These are phyloP conservation scores for Aegilops speltoides DNA, from an alignment of 176 grass and related monocot species.

Conservation along the genomic window DNA sequence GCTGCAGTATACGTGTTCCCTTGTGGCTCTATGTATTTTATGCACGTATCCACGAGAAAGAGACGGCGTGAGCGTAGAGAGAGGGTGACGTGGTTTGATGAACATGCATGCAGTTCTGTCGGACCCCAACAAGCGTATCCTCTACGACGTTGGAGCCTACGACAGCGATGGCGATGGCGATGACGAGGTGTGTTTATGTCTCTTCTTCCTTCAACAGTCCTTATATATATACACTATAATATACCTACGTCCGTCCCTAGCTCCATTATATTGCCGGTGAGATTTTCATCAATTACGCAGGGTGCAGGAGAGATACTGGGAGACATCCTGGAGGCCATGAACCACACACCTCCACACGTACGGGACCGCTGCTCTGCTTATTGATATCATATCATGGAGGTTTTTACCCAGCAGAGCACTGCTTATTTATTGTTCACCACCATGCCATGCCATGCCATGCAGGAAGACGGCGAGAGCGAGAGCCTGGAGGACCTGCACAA, in stretches of 20 bases:
- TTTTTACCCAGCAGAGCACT: too few species aligned
- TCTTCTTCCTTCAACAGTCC: neutral
- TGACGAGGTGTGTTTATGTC: neutral
- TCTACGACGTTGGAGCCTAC: slow-evolving; percentile 74
- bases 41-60: neutral
- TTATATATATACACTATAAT: neutral
- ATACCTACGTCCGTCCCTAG: too few species aligned
- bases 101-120: slow-evolving; percentile 49
- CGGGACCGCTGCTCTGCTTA: too few species aligned
- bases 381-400: too few species aligned
- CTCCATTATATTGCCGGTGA: too few species aligned
- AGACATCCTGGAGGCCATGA: slow-evolving; percentile 71
- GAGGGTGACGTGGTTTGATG: neutral
- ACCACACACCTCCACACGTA: slow-evolving; percentile 19
- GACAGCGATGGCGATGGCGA: slow-evolving; percentile 56
- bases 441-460: too few species aligned
- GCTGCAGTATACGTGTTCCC: neutral
- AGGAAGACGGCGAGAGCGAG: slow-evolving; percentile 26
- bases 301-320: slow-evolving; percentile 59
- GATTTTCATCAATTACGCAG: neutral
- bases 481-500: slow-evolving; percentile 62
- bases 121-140: slow-evolving; percentile 65
- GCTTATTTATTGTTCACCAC: too few species aligned
- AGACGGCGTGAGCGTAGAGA: neutral
- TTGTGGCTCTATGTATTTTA: neutral